Percentiles rank a stretch among this genome's conserved stretches.
Evolutionary conservation across 2,329 filamentous ascomycete species (phyloP).

Genomic region (Aspergillus flavus): DNA sequence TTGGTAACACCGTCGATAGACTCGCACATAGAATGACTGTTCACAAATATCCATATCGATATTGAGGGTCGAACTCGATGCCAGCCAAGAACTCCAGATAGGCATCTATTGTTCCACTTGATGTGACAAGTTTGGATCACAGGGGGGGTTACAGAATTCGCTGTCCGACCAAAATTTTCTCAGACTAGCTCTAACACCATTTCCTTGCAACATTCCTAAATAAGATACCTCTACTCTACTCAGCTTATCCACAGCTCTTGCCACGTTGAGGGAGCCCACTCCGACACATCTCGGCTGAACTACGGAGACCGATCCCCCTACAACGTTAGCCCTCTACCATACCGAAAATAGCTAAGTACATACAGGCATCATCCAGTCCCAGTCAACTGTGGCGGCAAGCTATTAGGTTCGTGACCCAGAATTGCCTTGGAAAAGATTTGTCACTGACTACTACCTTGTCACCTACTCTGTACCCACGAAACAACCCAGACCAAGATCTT

Average conservation of each 20-base stretch:
- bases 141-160: background rate
- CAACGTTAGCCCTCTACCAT: background rate
- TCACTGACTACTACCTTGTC: background rate
- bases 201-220: background rate
- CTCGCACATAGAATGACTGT: background rate
- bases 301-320: constrained; percentile 4
- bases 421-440: constrained; percentile 1
- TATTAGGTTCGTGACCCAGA: background rate
- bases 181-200: background rate
- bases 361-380: background rate
- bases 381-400: background rate
- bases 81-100: background rate
- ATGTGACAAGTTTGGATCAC: background rate
- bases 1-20: background rate
- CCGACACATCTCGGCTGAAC: constrained; percentile 1
- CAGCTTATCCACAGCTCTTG: background rate
- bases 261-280: background rate
- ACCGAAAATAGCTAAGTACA: background rate
- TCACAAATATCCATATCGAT: background rate
- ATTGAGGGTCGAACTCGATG: background rate
- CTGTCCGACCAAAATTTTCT: background rate
- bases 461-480: background rate
- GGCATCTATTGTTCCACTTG: background rate
- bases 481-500: constrained; percentile 2
- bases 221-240: background rate